phyloP scores from a whole-genome alignment of 306 rosid species.

The Crotalaria pallida region DNA sequence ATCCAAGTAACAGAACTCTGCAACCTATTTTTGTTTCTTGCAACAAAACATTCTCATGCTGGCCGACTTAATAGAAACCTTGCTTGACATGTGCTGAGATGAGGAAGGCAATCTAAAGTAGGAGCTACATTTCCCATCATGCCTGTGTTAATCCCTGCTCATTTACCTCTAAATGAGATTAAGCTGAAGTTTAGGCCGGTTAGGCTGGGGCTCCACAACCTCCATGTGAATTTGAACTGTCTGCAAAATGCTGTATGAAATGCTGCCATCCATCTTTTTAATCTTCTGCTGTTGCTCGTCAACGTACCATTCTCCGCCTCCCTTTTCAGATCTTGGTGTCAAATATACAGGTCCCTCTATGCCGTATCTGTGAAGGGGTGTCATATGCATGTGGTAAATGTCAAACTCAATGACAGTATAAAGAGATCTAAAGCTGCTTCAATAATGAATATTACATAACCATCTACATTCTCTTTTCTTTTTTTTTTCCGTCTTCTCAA shows the following conservation, averaged over 20 bases:
- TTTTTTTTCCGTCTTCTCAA: neutral
- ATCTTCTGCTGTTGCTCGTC: constrained; percentile 88
- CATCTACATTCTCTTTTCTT: neutral
- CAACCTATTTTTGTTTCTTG: neutral
- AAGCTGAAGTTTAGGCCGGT: constrained; percentile 86
- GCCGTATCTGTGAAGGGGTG: constrained; percentile 51
- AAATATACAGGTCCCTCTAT: constrained; percentile 93
- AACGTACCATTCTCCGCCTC: constrained; percentile 76
- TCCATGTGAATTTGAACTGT: constrained; percentile 73
- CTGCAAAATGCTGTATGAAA: constrained; percentile 64
- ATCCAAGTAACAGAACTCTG: neutral
- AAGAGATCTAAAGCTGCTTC: neutral
- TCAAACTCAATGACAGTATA: neutral
- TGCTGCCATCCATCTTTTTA: constrained; percentile 79
- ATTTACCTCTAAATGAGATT: constrained; percentile 40
- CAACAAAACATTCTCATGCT: neutral
- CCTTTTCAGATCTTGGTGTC: constrained; percentile 63
- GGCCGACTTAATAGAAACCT: neutral
- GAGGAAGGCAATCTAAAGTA: neutral
- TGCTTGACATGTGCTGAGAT: neutral
- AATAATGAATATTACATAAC: neutral
- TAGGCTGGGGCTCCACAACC: constrained; percentile 96
- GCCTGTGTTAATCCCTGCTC: neutral
- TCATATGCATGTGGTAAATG: neutral
- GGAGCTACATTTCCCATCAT: neutral